Evolutionary conservation across 1,284 basidiomycete species (phyloP), one percentile per base, ranked within the genome.

Genomic region (Papiliotrema laurentii): DNA sequence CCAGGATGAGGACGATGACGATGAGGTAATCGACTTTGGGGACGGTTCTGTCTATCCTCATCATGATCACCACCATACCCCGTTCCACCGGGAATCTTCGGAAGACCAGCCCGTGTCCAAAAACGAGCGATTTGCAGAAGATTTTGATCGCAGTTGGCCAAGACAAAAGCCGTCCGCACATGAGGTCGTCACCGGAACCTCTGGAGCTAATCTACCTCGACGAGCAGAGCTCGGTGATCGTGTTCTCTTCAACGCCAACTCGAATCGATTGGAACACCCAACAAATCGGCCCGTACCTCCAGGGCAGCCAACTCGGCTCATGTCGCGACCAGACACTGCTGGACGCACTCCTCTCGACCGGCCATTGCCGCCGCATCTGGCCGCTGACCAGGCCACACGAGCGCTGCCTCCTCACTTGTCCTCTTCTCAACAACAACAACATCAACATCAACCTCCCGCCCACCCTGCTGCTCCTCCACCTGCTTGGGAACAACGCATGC

Each of bases 91-190:
- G 16, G 71, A 65, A 31, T 56, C 65, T 16, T 43, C 71, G 51
- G 58, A 55, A 50, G 68, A 51, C 26, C 61, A 51, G 14, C 68
- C 68, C 0, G 69, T 71, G 2, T 38, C 62, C 27, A 72, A 73
- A 49, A 57, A 59, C 4, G 71, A 73, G 31, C 63, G 71, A 11
- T 75, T 73, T 39, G 66, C 58, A 6, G 89, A 94, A 58, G 91
- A 96, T 69, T 92, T 88, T 67, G 91, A 93, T 73, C 82, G 91
- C 51, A 90, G 87, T 61, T 94, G 90, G 89, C 89, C 90, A 13
- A 83, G 83, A 21, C 58, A 58, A 47, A 37, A 55, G 24, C 41
- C 54, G 30, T n/a, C n/a, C n/a, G 43, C 50, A n/a, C 48, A 49
- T 18, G 22, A 50, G 43, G 42, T 26, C 16, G 22, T 16, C 13